Conservation (phyloP, 805 yeast genomes). For the Candida peoriensis region DNA sequence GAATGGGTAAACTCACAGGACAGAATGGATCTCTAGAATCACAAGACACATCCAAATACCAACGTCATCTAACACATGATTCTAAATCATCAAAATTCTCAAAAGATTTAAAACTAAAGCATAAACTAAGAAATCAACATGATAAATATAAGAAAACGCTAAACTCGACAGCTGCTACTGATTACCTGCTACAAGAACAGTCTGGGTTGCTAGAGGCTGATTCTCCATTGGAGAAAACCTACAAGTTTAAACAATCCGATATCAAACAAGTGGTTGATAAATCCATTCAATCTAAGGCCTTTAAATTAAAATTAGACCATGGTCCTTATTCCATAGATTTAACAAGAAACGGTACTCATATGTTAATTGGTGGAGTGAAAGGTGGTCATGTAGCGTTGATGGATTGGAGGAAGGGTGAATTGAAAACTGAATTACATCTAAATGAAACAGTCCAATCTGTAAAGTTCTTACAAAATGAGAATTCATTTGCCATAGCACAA, state of each 20-base stretch:
- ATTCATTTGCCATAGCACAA: conserved; percentile 94
- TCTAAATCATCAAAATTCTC: conserved; percentile 27
- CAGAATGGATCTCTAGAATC: conserved; percentile 23
- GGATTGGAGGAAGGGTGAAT: conserved; percentile 87
- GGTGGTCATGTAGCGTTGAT: conserved; percentile 97
- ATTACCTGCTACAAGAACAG: conserved; percentile 77
- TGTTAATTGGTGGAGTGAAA: conserved; percentile 80
- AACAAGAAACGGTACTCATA: conserved; percentile 80
- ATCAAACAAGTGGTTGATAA: conserved; percentile 71
- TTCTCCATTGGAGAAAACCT: conserved; percentile 84
- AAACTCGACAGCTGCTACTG: conserved; percentile 81
- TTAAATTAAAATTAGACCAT: conserved; percentile 66
- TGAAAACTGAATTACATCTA: conserved; percentile 77
- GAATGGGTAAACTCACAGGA: conserved; percentile 23
- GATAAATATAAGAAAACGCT: conserved; percentile 71
- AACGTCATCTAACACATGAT: conserved; percentile 20
- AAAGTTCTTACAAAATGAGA: conserved; percentile 86
- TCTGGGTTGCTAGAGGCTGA: conserved; percentile 89
- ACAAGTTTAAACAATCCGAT: conserved; percentile 76
- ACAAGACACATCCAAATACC: conserved; percentile 27
- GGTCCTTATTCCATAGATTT: conserved; percentile 87
- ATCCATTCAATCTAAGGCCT: conserved; percentile 66
- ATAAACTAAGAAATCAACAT: conserved; percentile 64
- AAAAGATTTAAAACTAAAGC: conserved; percentile 57
- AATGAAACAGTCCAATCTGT: conserved; percentile 90